A percentile compares a stretch with the other conserved stretches of the same genome.
Conservation (phyloP, 768 basidiomycete genomes). For the Leccinellum luteum region DNA sequence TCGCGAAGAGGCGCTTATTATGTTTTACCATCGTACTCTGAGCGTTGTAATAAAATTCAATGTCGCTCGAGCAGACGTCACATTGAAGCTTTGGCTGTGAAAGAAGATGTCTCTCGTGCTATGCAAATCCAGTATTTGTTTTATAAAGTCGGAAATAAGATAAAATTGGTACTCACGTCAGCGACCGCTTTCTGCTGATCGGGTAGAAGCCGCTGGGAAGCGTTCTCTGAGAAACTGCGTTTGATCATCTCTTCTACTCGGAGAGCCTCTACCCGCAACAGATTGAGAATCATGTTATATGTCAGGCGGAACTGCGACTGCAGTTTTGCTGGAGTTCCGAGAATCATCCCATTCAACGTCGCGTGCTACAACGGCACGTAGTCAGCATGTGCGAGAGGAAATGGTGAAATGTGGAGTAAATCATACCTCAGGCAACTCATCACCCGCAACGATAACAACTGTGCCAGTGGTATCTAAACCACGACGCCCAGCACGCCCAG, state of each 20-base stretch:
- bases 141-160: conserved; percentile 1
- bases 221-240: conserved; percentile 96
- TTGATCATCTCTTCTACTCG: conserved; percentile 99
- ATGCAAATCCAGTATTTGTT: conserved; percentile 5
- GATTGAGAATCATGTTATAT: conserved; percentile 98
- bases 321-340: conserved; percentile 89
- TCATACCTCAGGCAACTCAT: conserved; percentile 80
- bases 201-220: conserved; percentile 86
- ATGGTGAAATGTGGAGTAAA: conserved; percentile 6
- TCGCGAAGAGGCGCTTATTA: conserved; percentile 61
- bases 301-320: conserved; percentile 96
- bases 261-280: conserved; percentile 93
- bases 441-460: conserved; percentile 84
- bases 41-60: conserved; percentile 73
- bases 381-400: background rate
- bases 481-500: conserved; percentile 94
- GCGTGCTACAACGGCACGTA: conserved; percentile 49
- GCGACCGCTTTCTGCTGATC: conserved; percentile 88
- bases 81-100: conserved; percentile 66
- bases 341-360: conserved; percentile 82
- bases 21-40: conserved; percentile 57
- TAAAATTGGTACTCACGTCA: conserved; percentile 53
- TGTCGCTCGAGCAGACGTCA: conserved; percentile 65
- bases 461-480: conserved; percentile 95
- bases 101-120: conserved; percentile 73